Conservation (phyloP, 805 yeast species). For the Suhomyces emberorum region DNA sequence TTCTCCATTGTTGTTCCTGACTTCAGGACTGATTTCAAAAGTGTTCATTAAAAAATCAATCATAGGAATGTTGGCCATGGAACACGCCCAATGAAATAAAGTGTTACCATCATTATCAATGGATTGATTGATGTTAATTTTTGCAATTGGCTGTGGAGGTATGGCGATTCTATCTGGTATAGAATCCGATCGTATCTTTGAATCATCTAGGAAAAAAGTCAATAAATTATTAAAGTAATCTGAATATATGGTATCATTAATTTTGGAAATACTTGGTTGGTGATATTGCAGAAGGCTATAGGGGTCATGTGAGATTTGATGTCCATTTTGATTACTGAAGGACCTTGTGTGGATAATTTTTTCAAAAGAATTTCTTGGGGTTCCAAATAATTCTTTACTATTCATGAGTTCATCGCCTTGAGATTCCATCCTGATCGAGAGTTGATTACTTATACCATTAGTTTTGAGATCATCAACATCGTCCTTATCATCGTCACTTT, state of each 20-base stretch:
- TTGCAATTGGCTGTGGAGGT: conserved; percentile 54
- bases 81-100: conserved; percentile 93
- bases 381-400: conserved; percentile 40
- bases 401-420: conserved; percentile 34
- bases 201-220: conserved; percentile 51
- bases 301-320: conserved; percentile 23
- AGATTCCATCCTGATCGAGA: conserved; percentile 10
- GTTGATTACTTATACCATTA: conserved; percentile 4
- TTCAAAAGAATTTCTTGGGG: conserved; percentile 37
- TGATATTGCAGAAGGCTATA: conserved; percentile 40
- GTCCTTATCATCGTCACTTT: conserved; percentile 30
- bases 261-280: conserved; percentile 23
- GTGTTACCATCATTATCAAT: conserved; percentile 94
- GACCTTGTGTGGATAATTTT: conserved; percentile 21
- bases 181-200: conserved; percentile 12
- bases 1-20: conserved; percentile 83
- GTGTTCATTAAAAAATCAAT: conserved; percentile 61
- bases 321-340: conserved; percentile 6
- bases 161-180: conserved; percentile 41
- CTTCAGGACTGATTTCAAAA: conserved; percentile 61
- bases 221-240: conserved; percentile 45
- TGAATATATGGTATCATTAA: conserved; percentile 24
- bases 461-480: conserved; percentile 1
- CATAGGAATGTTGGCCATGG: conserved; percentile 73
- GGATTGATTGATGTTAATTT: conserved; percentile 73